Evolutionary conservation across 2,329 filamentous ascomycete species (phyloP), one percentile per base, ranked within the genome.

Genomic region (Diaporthe longicolla): DNA sequence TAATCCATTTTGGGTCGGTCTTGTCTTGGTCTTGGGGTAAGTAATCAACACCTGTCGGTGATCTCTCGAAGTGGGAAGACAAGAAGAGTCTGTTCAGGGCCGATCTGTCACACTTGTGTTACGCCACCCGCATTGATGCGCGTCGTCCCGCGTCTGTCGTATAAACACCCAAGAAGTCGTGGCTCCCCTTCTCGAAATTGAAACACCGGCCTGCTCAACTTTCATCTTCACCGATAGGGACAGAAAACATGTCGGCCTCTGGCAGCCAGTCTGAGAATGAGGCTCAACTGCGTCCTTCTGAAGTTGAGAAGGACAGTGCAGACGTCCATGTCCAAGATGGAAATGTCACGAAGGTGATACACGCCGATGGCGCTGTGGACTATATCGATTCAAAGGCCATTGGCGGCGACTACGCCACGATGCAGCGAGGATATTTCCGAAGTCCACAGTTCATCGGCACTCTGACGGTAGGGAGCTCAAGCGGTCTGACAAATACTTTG

Each of bases 281-380:
- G 21, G 63, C 45, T 4, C n/a, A 66, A 32, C 17, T 32, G 11
- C 48, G 32, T 9, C 32, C 37, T 21, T 40, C 45, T 52, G 21
- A 66, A 52, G 8, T 19, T 19, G 48, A 66, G 9, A 66, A 37
- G 7, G 32, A 8, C 17, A 8, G 21, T 19, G 52, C 63, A 21
- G 63, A 52, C 13, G 45, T 26, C 45, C 32, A 37, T 7, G 19
- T 26, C 4, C 68, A 32, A 48, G 35, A 59, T 43, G 68, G 19
- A 40, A 74, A 78, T 17, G 78, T 79, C n/a, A 78, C 79, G 58
- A 81, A 80, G 73, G 78, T 82, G 19, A 76, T 79, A 48, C 79
- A 85, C 73, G 80, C 83, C 15, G 85, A 86, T 75, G 85, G 84
- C 32, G 82, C 82, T 17, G 77, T 86, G 66, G 83, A 86, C 78